Evolutionary conservation across 192 early-diverging fungal genomes (phyloP).

Genomic region (Umbelopsis vinacea): DNA sequence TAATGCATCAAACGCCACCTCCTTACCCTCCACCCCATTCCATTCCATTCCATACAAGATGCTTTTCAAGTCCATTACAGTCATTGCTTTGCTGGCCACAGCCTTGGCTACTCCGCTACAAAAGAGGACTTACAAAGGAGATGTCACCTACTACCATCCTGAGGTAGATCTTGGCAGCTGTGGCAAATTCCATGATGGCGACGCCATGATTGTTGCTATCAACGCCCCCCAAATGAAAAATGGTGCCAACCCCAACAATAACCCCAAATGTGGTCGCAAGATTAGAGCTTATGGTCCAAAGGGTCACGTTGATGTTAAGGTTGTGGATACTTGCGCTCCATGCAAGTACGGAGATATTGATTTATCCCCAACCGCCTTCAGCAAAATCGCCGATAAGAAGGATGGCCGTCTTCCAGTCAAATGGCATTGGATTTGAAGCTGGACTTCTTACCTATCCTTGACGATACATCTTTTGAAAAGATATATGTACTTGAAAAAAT

Average conservation of each 20-base stretch:
- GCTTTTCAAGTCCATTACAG: neutral
- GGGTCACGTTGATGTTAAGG: slow-evolving; percentile 47
- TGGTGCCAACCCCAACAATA: slow-evolving; percentile 47
- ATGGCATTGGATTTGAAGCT: slow-evolving; percentile 46
- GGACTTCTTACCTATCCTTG: neutral
- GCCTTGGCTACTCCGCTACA: neutral
- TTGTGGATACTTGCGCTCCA: slow-evolving; percentile 55
- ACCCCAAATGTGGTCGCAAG: slow-evolving; percentile 53
- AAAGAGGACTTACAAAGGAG: slow-evolving; percentile 7
- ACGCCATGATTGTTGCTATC: slow-evolving; percentile 15
- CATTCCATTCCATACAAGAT: neutral
- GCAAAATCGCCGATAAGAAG: slow-evolving; percentile 34
- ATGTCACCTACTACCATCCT: slow-evolving; percentile 20
- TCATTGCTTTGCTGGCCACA: neutral
- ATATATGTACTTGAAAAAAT: neutral
- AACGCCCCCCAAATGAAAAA: slow-evolving; percentile 58
- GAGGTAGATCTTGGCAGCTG: slow-evolving; percentile 13
- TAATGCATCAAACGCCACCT: neutral
- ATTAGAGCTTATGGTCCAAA: slow-evolving; percentile 52
- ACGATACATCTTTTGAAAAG: neutral
- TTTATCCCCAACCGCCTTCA: slow-evolving; percentile 52
- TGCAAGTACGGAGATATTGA: slow-evolving; percentile 51
- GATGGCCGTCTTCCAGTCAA: slow-evolving; percentile 36
- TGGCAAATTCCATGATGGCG: slow-evolving; percentile 5
- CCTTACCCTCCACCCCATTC: neutral